Conservation (phyloP, 1,284 basidiomycete genomes). For the Heliocybe sulcata region DNA sequence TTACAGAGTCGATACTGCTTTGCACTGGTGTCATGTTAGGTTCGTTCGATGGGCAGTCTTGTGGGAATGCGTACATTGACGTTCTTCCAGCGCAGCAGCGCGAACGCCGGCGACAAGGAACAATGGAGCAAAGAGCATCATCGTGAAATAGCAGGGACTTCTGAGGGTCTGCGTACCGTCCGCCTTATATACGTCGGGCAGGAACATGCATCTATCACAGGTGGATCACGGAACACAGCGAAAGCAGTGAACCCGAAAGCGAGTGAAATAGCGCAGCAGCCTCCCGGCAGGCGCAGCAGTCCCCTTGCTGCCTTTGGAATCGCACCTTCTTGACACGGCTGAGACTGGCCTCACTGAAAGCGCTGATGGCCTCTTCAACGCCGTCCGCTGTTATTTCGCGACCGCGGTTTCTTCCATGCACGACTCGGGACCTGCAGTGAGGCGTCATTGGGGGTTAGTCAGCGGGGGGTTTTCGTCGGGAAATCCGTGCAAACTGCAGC, state of each 20-base stretch:
- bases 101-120: neutral
- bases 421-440: neutral
- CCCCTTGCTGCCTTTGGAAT: too few species aligned
- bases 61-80: neutral
- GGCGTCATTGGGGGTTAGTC: too few species aligned
- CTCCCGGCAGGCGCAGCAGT: neutral
- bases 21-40: neutral
- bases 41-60: neutral
- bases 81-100: neutral
- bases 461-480: too few species aligned
- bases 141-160: neutral
- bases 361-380: neutral
- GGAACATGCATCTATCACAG: neutral
- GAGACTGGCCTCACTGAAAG: neutral
- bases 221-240: neutral
- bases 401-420: neutral
- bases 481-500: too few species aligned
- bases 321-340: neutral
- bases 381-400: neutral
- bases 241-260: neutral
- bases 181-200: neutral
- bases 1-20: conserved; percentile 15
- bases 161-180: neutral
- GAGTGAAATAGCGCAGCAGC: neutral
- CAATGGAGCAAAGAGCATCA: neutral